Conservation (phyloP, 371 early-diverging fungal genomes). For the Racocetra persica region DNA sequence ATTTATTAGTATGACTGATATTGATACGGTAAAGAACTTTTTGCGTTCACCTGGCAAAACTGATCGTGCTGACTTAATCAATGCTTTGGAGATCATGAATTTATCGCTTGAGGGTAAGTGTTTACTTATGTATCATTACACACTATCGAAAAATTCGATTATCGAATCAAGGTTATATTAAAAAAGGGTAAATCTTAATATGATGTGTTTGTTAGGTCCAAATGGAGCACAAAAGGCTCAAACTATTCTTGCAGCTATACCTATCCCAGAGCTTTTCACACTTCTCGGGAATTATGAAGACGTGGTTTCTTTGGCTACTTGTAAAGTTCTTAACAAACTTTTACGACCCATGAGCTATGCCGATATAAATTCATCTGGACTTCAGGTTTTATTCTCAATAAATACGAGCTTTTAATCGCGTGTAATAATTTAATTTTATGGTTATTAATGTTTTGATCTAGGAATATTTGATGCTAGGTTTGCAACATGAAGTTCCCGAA, state of each 20-base stretch:
- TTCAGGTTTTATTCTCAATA: conserved; percentile 20
- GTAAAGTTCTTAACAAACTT: conserved; percentile 37
- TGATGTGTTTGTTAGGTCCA: background rate
- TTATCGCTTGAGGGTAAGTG: background rate
- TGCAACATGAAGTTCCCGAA: conserved; percentile 55
- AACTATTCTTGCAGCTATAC: conserved; percentile 18
- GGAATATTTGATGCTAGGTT: conserved; percentile 55
- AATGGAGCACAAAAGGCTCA: background rate
- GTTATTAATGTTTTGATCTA: conserved; percentile 29
- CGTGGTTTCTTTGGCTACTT: conserved; percentile 11
- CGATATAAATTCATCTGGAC: conserved; percentile 19
- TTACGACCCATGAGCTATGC: conserved; percentile 25
- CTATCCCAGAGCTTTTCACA: conserved; percentile 22
- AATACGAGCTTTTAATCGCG: background rate
- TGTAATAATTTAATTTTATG: background rate
- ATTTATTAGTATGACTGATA: background rate
- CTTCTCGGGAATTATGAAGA: conserved; percentile 20
- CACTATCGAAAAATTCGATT: no score
- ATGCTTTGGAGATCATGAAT: conserved; percentile 22
- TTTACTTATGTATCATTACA: no score
- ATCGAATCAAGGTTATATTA: background rate
- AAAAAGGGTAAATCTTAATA: background rate
- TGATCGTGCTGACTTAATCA: background rate
- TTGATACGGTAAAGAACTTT: conserved; percentile 5
- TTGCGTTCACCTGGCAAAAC: background rate